Evolutionary conservation across 306 rosid genomes (phyloP), one percentile per base, ranked within the genome.

Genomic region (Bauhinia variegata): DNA sequence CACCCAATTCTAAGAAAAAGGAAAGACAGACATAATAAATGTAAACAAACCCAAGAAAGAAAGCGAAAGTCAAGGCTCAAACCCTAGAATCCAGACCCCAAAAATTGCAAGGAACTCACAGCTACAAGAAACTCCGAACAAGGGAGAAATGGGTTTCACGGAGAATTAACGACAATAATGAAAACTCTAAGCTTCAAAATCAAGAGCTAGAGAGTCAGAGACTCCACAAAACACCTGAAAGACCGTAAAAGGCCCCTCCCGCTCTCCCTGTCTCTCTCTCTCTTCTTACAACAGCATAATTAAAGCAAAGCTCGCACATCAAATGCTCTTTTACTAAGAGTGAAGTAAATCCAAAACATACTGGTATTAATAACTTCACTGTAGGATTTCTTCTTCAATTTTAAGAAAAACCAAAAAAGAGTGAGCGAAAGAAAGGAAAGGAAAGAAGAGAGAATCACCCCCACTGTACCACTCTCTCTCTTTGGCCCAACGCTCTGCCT

Each of bases 31-130:
- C 46, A 47, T 60, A 64, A 62, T 54, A 42, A 14, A 59, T 39
- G 72, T 65, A 42, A 65, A 38, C 36, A 66, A 65, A 61, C 43
- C 62, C 78, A 48, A 63, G 51, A 46, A 48, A 54, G 77, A 77
- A 34, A 78, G 72, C 74, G 65, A 66, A 68, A 68, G 80, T 67
- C 73, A 83, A 71, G 76, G 32, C 72, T 75, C 82, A 88, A 88
- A 80, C 87, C 92, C 80, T 75, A 77, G 52, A 81, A 70, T 76
- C 78, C 91, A 87, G 97, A 92, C 89, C 97, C 88, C 89, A 49
- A 84, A 82, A 79, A 51, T 52, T 46, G 31, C 46, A 65, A 62
- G 66, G 44, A 39, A 31, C 64, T 68, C 86, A 36, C 49, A 50
- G 57, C 41, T 28, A 33, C 69, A 57, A 53, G 33, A 51, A 47